Evolutionary conservation across 257 asterid species (phyloP).

Genomic region (Gentiana dahurica): DNA sequence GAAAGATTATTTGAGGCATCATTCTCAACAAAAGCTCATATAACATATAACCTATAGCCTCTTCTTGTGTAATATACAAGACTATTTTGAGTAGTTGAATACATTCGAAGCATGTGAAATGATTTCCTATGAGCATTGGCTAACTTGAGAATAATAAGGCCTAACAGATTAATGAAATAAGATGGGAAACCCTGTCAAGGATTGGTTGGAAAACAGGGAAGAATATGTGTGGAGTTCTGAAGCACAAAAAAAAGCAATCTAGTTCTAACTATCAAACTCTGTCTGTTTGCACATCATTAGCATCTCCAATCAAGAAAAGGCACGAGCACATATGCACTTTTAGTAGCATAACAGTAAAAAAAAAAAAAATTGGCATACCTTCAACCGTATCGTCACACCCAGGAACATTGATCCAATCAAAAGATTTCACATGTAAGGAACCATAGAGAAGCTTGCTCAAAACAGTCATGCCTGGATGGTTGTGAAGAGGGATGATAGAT

Average conservation of each 20-base stretch:
- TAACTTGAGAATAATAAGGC: too few relatives aligned
- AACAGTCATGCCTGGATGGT: conserved; percentile 99
- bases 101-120: too few relatives aligned
- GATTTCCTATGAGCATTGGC: too few relatives aligned
- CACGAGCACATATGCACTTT: neutral
- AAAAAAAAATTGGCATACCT: conserved; percentile 45
- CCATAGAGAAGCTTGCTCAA: conserved; percentile 97
- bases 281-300: too few relatives aligned
- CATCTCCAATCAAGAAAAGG: neutral
- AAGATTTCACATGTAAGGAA: conserved; percentile 71
- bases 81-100: too few relatives aligned
- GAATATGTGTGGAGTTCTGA: conserved; percentile 4
- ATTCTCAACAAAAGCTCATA: too few relatives aligned
- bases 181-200: too few relatives aligned
- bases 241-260: conserved; percentile 3
- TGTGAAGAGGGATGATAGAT: conserved; percentile 92
- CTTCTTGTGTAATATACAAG: too few relatives aligned
- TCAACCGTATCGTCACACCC: conserved; percentile 59
- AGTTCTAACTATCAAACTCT: neutral
- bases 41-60: too few relatives aligned
- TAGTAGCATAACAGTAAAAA: neutral
- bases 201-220: too few relatives aligned
- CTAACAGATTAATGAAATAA: too few relatives aligned
- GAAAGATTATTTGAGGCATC: too few relatives aligned
- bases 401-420: conserved; percentile 76